phyloP scores from a whole-genome alignment of 140 eudicot species.

The Eryngium alpinum region DNA sequence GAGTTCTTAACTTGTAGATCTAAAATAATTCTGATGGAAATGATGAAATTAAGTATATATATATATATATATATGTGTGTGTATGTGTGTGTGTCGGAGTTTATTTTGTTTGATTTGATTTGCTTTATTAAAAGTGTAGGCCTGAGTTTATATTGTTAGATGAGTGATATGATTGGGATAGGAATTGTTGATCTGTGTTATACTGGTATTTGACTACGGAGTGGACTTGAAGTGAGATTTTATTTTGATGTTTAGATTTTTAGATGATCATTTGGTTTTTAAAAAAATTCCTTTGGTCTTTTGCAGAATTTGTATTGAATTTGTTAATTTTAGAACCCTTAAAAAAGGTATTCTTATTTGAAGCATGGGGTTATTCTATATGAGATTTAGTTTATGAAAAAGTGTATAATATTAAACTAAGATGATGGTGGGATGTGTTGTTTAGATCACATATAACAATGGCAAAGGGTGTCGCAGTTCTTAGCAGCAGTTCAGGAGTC shows the following conservation, averaged over 20 bases:
- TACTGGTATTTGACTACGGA: not conserved
- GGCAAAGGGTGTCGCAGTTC: conserved; percentile 95
- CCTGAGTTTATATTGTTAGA: not conserved
- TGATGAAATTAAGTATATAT: not conserved
- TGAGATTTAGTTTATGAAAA: no score
- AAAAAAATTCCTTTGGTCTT: not conserved
- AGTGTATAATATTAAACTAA: not conserved
- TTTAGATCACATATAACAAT: conserved; percentile 73
- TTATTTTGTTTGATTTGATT: not conserved
- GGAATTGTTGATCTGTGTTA: not conserved
- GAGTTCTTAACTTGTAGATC: not conserved
- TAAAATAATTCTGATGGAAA: not conserved
- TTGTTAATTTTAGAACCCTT: not conserved
- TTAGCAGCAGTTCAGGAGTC: conserved; percentile 87
- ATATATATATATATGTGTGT: not conserved
- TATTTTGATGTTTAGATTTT: no score
- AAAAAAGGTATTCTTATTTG: not conserved
- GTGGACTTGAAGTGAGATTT: not conserved
- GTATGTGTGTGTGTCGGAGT: not conserved
- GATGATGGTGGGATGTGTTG: not conserved
- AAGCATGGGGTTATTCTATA: no score
- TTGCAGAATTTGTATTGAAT: not conserved
- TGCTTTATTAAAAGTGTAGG: not conserved
- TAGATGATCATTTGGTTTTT: not conserved
- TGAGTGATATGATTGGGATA: not conserved